A percentile compares a stretch with the other conserved stretches of the same genome.
Conservation (phyloP, 108 stramenopile species). For the Chaetoceros muelleri region DNA sequence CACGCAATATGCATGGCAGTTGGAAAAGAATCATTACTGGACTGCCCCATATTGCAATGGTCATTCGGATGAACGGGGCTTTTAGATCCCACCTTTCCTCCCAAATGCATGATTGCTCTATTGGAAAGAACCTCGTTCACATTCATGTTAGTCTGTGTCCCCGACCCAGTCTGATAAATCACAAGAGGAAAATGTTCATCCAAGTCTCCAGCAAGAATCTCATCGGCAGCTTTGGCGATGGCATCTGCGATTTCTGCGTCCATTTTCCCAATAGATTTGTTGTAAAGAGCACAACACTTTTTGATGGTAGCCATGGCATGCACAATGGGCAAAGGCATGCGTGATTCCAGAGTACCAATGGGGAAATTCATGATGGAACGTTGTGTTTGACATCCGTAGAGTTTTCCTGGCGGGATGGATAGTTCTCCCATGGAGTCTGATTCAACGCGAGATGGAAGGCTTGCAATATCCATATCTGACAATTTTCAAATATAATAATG, state of each 20-base stretch:
- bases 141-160: constrained; percentile 99
- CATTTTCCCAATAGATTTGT: constrained; percentile 61
- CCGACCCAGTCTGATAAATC: constrained; percentile 93
- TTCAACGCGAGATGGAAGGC: constrained; percentile 65
- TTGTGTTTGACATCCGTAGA: constrained; percentile 91
- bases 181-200: constrained; percentile 96
- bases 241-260: constrained; percentile 45
- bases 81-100: constrained; percentile 83
- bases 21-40: constrained; percentile 91
- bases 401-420: constrained; percentile 52
- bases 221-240: constrained; percentile 84
- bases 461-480: constrained; percentile 15
- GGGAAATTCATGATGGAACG: constrained; percentile 92
- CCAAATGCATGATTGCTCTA: constrained; percentile 90
- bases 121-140: constrained; percentile 97
- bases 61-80: constrained; percentile 96
- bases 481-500: too few species aligned
- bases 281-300: constrained; percentile 87
- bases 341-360: constrained; percentile 83
- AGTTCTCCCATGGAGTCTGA: constrained; percentile 74
- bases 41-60: constrained; percentile 96
- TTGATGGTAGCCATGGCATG: constrained; percentile 89
- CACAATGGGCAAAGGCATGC: constrained; percentile 91
- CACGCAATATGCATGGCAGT: constrained; percentile 96
- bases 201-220: constrained; percentile 82